Evolutionary conservation across 1,139 yeast species (phyloP).

Genomic region (Meyerozyma elateridarum): DNA sequence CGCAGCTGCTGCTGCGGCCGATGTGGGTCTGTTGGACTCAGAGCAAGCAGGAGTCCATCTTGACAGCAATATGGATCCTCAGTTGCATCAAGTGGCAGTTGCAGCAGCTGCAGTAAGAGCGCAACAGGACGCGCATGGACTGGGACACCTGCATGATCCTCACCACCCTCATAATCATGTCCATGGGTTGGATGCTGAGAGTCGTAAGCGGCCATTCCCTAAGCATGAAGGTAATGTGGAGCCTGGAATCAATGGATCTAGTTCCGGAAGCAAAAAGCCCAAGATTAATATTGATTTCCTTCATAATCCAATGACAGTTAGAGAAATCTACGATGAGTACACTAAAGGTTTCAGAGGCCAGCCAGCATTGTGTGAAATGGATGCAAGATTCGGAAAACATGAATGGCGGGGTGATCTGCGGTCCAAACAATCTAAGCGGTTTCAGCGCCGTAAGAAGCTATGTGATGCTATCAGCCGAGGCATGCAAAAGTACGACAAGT

Average conservation of each 20-base stretch:
- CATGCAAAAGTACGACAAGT: constrained; percentile 35
- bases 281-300: constrained; percentile 37
- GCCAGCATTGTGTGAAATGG: constrained; percentile 42
- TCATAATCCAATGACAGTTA: constrained; percentile 44
- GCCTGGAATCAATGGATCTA: constrained; percentile 5
- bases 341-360: constrained; percentile 45
- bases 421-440: constrained; percentile 44
- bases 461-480: constrained; percentile 45
- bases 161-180: constrained; percentile 10
- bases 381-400: constrained; percentile 40
- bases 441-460: constrained; percentile 41
- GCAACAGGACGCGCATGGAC: constrained; percentile 19
- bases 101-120: constrained; percentile 28
- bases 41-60: constrained; percentile 11
- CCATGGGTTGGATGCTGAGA: constrained; percentile 4
- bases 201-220: not conserved
- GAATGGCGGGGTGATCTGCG: constrained; percentile 48
- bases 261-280: constrained; percentile 24
- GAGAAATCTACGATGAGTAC: constrained; percentile 44
- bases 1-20: constrained; percentile 6
- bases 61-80: constrained; percentile 37
- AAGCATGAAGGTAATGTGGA: not conserved
- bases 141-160: constrained; percentile 10
- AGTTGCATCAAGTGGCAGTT: constrained; percentile 35
- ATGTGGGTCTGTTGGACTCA: not conserved